phyloP scores from a whole-genome alignment of 331 rosid species.

The Quercus tomentella region DNA sequence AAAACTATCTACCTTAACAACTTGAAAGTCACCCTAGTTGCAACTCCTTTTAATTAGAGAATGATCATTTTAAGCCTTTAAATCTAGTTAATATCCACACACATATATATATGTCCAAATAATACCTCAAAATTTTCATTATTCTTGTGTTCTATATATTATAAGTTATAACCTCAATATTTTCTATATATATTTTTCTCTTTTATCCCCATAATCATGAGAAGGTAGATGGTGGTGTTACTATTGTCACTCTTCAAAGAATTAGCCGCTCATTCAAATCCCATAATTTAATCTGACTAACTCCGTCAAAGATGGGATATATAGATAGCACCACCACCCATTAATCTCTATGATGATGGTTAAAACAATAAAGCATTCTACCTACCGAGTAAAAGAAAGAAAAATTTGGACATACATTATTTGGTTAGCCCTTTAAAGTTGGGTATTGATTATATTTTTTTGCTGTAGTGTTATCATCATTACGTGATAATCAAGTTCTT shows the following conservation, averaged over 20 bases:
- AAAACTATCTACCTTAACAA: no score
- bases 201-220: constrained; percentile 3
- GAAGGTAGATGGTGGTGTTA: not conserved
- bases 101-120: no score
- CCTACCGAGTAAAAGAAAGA: constrained; percentile 1
- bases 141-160: no score
- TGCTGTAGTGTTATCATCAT: constrained; percentile 10
- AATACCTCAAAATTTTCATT: no score
- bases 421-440: constrained; percentile 14
- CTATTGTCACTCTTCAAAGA: not conserved
- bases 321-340: not conserved
- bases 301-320: constrained; percentile 22
- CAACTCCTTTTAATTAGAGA: no score
- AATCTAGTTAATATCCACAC: no score
- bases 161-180: no score
- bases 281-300: constrained; percentile 17
- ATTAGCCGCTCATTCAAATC: constrained; percentile 16
- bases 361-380: constrained; percentile 19
- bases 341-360: constrained; percentile 16
- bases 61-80: no score
- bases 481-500: constrained; percentile 10
- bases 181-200: not conserved
- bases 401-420: constrained; percentile 1
- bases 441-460: constrained; percentile 3
- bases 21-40: no score